Base-by-base conservation (phyloP, 345 rosid genomes). In the Reutealis trisperma region DNA sequence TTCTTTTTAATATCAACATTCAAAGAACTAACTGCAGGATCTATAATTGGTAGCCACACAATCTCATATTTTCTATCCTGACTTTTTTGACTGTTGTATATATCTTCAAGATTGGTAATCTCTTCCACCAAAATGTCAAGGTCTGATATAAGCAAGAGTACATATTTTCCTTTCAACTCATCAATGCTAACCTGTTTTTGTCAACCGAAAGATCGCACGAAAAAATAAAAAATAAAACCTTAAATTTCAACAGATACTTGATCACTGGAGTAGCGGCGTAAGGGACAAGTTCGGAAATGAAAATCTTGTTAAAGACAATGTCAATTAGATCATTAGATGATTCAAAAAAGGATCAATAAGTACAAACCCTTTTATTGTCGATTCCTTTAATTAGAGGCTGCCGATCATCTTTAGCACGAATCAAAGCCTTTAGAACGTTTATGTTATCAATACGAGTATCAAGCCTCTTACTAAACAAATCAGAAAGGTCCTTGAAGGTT, bases 321-420 rank as follows among this genome's bases (percentile, higher is more conserved):
- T 10, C 14, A 47, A 47, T 51, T 37, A 37, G 41, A 37, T 37
- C 41, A 37, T 6, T 37, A 42, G 47, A 42, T 41, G 25, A 66
- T 66, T 66, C 14, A 25, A 27, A 42, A 32, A 68, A 49, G 72
- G 70, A 10, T 37, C 41, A 37, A 4, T 4, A 12, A 61, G 25
- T 62, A 18, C 77, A 30, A 67, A 89, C 92, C 83, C 81, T 84
- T 67, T 52, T 79, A 71, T 82, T 81, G 70, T 74, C 82, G 64
- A 63, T 70, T 65, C 86, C 88, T 70, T 83, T 78, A 61, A 79
- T 19, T 34, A 89, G 88, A 4, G 90, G 92, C 75, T 14, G 80
- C 51, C 27, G 78, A 58, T 87, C 88, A 77, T 86, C 88, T 77
- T 87, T 83, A 21, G 83, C 70, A 79, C 78, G 51, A 32, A 89